These are phyloP conservation scores for Epichloe sibirici DNA, from an alignment of 2,329 filamentous ascomycete species.

Conservation along the genomic window DNA sequence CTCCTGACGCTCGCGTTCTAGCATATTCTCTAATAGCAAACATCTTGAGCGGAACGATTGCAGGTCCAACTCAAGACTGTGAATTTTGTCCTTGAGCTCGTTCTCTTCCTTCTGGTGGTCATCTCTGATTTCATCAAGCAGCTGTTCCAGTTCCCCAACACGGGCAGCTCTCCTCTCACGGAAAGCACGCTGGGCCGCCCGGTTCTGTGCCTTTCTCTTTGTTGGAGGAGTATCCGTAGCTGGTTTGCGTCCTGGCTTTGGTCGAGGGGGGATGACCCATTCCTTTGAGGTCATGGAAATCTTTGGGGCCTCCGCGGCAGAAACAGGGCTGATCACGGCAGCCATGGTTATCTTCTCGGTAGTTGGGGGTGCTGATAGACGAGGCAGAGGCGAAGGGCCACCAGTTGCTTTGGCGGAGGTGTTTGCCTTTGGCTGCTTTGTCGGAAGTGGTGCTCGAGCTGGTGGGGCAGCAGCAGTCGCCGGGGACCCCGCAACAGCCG, in stretches of 20 bases:
- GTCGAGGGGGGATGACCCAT: constrained; percentile 75
- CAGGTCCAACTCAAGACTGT: constrained; percentile 50
- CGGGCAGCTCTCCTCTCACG: constrained; percentile 75
- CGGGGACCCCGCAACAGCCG: constrained; percentile 3
- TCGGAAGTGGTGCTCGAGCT: constrained; percentile 14
- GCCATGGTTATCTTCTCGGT: constrained; percentile 36
- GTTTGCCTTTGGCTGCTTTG: constrained; percentile 8
- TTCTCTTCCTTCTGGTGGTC: constrained; percentile 43
- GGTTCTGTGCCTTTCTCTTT: constrained; percentile 89
- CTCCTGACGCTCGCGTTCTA: constrained; percentile 44
- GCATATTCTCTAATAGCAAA: constrained; percentile 48
- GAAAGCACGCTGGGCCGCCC: constrained; percentile 83
- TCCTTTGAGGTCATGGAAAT: constrained; percentile 63
- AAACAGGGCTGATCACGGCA: constrained; percentile 30
- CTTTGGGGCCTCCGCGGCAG: constrained; percentile 30
- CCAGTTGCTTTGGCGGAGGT: constrained; percentile 16
- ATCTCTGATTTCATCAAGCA: constrained; percentile 49
- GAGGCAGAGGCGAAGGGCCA: constrained; percentile 14
- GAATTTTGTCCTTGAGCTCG: constrained; percentile 45
- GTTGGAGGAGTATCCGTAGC: constrained; percentile 86
- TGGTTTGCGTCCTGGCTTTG: constrained; percentile 86
- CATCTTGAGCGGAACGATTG: constrained; percentile 53
- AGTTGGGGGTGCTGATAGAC: constrained; percentile 21
- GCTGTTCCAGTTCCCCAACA: constrained; percentile 63
- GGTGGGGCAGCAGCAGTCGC: constrained; percentile 11